A percentile compares a stretch with the other conserved stretches of the same genome.
phyloP scores from a whole-genome alignment of 2,329 filamentous ascomycete genomes.

The Scytalidium sp. region DNA sequence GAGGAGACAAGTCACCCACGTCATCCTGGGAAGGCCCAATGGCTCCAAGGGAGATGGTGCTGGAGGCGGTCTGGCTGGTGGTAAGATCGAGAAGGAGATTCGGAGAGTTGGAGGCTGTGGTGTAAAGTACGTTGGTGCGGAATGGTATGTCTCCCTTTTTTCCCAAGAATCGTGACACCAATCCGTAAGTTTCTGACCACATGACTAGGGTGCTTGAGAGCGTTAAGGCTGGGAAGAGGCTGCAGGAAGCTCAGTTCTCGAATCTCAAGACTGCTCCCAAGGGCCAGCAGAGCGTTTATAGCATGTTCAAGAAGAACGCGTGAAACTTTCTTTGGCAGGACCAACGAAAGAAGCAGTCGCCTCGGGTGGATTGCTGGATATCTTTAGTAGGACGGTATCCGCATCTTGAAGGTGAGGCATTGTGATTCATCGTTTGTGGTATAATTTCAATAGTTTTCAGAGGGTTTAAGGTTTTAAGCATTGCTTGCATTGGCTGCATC shows the following conservation, averaged over 20 bases:
- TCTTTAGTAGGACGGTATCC: no score
- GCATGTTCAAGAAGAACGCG: constrained; percentile 40
- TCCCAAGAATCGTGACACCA: neutral
- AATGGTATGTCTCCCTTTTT: constrained; percentile 57
- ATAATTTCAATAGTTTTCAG: neutral
- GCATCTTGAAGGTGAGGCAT: neutral
- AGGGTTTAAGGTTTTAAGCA: no score
- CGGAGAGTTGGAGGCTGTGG: constrained; percentile 61
- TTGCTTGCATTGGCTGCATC: neutral
- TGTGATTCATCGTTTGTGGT: neutral
- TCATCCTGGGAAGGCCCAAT: constrained; percentile 68
- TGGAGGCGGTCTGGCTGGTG: constrained; percentile 72
- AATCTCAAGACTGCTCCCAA: constrained; percentile 58
- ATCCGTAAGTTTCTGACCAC: constrained; percentile 7
- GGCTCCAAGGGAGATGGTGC: constrained; percentile 43
- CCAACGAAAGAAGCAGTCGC: no score
- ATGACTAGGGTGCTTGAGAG: constrained; percentile 82
- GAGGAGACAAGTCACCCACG: constrained; percentile 76
- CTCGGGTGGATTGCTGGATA: no score
- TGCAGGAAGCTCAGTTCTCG: constrained; percentile 72
- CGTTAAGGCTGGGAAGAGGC: constrained; percentile 68
- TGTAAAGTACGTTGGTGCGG: constrained; percentile 75
- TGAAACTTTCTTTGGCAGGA: no score
- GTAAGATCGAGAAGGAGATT: constrained; percentile 82
- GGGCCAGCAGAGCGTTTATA: constrained; percentile 63